phyloP scores from a whole-genome alignment of 192 early-diverging fungal genomes.

The Coemansia sp. region DNA sequence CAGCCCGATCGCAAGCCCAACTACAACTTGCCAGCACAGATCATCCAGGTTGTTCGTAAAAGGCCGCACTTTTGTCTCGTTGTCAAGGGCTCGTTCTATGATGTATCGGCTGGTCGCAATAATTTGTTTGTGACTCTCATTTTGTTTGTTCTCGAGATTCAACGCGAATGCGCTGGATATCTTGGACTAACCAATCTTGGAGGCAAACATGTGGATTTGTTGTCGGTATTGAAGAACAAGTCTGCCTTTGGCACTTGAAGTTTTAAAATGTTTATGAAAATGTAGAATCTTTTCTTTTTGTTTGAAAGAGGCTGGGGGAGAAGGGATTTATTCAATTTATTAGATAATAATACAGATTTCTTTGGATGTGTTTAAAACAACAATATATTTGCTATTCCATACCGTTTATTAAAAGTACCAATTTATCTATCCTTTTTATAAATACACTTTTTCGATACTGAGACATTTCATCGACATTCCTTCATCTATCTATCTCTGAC shows the following conservation, averaged over 20 bases:
- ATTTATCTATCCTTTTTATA: too few relatives aligned
- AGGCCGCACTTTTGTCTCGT: slow-evolving; percentile 56
- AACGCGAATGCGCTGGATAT: slow-evolving; percentile 55
- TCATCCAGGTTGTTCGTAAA: slow-evolving; percentile 52
- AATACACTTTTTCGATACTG: background rate
- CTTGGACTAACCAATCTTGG: slow-evolving; percentile 56
- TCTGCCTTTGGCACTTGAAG: too few relatives aligned
- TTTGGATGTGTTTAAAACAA: too few relatives aligned
- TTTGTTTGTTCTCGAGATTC: slow-evolving; percentile 55
- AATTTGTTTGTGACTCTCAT: slow-evolving; percentile 49
- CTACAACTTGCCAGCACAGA: slow-evolving; percentile 48
- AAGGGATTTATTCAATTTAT: too few relatives aligned
- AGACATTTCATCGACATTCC: background rate
- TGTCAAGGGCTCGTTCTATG: slow-evolving; percentile 54
- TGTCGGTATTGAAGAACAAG: too few relatives aligned
- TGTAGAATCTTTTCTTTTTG: too few relatives aligned
- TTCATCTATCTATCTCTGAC: background rate
- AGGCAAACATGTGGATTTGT: slow-evolving; percentile 51
- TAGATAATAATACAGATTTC: too few relatives aligned
- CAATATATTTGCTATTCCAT: too few relatives aligned
- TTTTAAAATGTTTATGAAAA: too few relatives aligned
- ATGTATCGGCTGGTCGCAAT: slow-evolving; percentile 51
- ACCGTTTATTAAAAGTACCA: too few relatives aligned
- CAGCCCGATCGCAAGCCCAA: slow-evolving; percentile 53
- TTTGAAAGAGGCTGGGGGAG: too few relatives aligned